A percentile compares a stretch with the other conserved stretches of the same genome.
Conservation (phyloP, 805 yeast species). For the Schwanniomyces occidentalis region DNA sequence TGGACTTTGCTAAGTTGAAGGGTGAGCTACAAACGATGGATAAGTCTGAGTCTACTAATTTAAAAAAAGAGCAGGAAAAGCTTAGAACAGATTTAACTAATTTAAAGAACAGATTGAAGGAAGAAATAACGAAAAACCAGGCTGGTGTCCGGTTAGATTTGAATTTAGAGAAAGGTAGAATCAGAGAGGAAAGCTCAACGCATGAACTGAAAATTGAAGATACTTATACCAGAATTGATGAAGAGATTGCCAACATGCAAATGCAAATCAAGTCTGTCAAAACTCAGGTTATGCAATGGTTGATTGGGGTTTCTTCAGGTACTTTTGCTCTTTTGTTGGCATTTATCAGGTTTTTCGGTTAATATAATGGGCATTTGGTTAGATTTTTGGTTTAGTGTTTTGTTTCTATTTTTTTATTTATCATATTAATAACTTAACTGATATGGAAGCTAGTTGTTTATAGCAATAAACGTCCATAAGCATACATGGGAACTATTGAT, state of each 20-base stretch:
- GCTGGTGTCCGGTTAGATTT: constrained; percentile 90
- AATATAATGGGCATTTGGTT: constrained; percentile 3
- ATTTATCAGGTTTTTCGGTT: constrained; percentile 79
- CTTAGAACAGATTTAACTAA: constrained; percentile 83
- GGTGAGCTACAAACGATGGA: constrained; percentile 91
- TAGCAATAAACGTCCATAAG: background rate
- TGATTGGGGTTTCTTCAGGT: constrained; percentile 98
- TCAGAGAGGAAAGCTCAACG: constrained; percentile 88
- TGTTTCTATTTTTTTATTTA: too few relatives aligned
- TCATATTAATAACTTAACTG: too few relatives aligned
- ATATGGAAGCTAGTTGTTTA: too few relatives aligned
- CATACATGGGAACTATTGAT: background rate
- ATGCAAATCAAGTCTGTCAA: constrained; percentile 94
- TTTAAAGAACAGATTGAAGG: constrained; percentile 78
- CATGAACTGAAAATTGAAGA: constrained; percentile 94
- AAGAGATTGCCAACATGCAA: constrained; percentile 91
- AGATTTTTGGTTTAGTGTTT: background rate
- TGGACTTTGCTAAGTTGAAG: constrained; percentile 91
- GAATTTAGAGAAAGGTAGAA: constrained; percentile 91
- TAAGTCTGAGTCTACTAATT: constrained; percentile 75
- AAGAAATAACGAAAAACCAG: constrained; percentile 86
- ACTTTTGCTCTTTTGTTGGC: constrained; percentile 93
- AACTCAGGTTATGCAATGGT: constrained; percentile 97
- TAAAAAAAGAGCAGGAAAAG: constrained; percentile 85
- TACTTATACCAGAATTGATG: constrained; percentile 91